A percentile compares a stretch with the other conserved stretches of the same genome.
These are phyloP conservation scores for Penicillium fuscoglaucum DNA, from an alignment of 2,329 filamentous ascomycete species.

Conservation along the genomic window DNA sequence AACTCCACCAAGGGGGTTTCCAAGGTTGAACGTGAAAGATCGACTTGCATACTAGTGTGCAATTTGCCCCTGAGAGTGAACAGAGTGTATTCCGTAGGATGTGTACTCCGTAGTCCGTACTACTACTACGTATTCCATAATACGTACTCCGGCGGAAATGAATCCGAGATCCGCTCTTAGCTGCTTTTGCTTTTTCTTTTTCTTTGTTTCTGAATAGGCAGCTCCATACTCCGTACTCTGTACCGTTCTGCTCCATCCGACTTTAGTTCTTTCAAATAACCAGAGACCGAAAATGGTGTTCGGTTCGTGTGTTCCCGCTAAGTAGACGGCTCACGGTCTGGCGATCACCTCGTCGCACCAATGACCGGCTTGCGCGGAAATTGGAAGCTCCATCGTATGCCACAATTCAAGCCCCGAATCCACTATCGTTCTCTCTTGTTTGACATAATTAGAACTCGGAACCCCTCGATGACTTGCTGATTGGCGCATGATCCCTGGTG, in stretches of 20 bases:
- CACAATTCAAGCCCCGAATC: constrained; percentile 12
- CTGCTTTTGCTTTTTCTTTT: not conserved
- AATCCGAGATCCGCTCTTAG: constrained; percentile 4
- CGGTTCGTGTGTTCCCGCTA: constrained; percentile 19
- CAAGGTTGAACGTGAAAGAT: constrained; percentile 1
- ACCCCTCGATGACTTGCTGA: not conserved
- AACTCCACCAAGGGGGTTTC: not conserved
- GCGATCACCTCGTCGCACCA: constrained; percentile 27
- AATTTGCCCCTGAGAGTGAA: constrained; percentile 15
- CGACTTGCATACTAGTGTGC: constrained; percentile 11
- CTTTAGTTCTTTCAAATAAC: constrained; percentile 11
- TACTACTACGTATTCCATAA: too few relatives aligned
- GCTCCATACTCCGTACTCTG: not conserved
- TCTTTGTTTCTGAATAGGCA: constrained; percentile 2
- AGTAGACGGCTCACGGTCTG: constrained; percentile 17
- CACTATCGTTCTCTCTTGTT: constrained; percentile 2
- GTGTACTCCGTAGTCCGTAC: too few relatives aligned
- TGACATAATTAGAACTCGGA: not conserved
- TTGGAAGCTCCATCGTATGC: constrained; percentile 23
- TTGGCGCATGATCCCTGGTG: constrained; percentile 1
- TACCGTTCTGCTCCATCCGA: not conserved
- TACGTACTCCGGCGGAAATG: not conserved
- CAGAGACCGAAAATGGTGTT: constrained; percentile 13
- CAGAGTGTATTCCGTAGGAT: too few relatives aligned
- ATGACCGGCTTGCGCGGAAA: constrained; percentile 21